Conservation (phyloP, 2,329 filamentous ascomycete species). For the Penicillium sp. region DNA sequence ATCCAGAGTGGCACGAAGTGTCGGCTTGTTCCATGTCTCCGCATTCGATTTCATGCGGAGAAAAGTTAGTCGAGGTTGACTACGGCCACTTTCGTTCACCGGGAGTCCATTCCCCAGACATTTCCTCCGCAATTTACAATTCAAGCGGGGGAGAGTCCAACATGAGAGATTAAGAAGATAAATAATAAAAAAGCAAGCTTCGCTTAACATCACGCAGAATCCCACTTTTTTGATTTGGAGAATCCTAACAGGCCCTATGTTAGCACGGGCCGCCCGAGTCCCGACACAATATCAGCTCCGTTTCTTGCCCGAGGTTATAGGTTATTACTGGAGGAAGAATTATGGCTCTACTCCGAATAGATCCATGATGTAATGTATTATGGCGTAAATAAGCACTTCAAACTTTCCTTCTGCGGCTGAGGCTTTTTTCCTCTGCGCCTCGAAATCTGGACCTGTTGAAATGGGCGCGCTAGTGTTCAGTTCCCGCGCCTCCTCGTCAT, state of each 20-base stretch:
- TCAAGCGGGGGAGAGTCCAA: background rate
- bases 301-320: background rate
- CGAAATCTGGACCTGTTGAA: background rate
- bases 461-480: background rate
- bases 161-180: background rate
- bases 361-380: constrained; percentile 1
- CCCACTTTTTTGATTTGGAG: background rate
- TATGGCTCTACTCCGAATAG: background rate
- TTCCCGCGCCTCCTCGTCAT: constrained; percentile 9
- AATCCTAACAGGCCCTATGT: background rate
- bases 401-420: background rate
- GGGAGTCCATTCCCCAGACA: constrained; percentile 10
- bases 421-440: constrained; percentile 2
- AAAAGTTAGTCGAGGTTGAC: background rate
- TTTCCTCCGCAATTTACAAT: constrained; percentile 1
- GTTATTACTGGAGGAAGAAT: background rate
- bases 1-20: background rate
- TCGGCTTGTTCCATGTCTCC: constrained; percentile 2
- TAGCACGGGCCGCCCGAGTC: background rate
- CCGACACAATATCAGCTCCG: background rate
- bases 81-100: constrained; percentile 8
- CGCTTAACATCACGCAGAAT: background rate
- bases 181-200: background rate
- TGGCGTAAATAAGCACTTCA: background rate
- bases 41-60: constrained; percentile 5